A percentile compares a stretch with the other conserved stretches of the same genome.
These are phyloP conservation scores for Annulohypoxylon nitens DNA, from an alignment of 495 filamentous ascomycete genomes.

Conservation along the genomic window DNA sequence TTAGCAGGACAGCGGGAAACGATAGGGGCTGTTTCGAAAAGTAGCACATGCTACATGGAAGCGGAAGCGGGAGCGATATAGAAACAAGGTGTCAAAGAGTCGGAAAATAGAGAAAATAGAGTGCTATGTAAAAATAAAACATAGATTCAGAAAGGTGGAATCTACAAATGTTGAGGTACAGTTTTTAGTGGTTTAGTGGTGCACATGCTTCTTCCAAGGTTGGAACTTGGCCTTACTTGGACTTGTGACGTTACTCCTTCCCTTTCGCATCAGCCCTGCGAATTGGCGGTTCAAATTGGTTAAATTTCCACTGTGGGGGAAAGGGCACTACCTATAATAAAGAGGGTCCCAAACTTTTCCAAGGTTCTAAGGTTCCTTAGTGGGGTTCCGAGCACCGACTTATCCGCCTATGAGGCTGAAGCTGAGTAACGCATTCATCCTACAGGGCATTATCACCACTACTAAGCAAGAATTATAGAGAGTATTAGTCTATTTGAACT, in stretches of 20 bases:
- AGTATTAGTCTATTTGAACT: too few relatives aligned
- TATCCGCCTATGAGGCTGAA: slow-evolving; percentile 35
- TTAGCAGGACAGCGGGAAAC: slow-evolving; percentile 47
- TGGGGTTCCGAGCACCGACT: slow-evolving; percentile 12
- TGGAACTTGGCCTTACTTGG: slow-evolving; percentile 18
- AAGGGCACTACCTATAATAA: slow-evolving; percentile 27
- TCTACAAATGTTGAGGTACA: slow-evolving; percentile 28
- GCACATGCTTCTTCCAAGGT: slow-evolving; percentile 23
- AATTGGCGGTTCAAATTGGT: slow-evolving; percentile 44
- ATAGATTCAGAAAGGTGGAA: slow-evolving; percentile 26
- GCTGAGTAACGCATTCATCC: slow-evolving; percentile 10
- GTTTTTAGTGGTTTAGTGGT: slow-evolving; percentile 21
- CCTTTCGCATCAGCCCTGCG: slow-evolving; percentile 40
- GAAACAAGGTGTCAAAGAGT: not conserved
- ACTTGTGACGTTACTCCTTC: slow-evolving; percentile 42
- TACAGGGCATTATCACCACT: not conserved
- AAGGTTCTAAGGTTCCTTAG: slow-evolving; percentile 12
- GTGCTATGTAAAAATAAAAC: not conserved
- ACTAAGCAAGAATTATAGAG: not conserved
- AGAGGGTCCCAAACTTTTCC: slow-evolving; percentile 15
- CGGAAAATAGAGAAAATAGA: not conserved
- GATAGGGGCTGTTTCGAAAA: slow-evolving; percentile 30
- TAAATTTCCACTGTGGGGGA: slow-evolving; percentile 39
- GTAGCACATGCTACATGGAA: slow-evolving; percentile 47
- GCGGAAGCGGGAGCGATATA: slow-evolving; percentile 1